Evolutionary conservation across 2,329 filamentous ascomycete species (phyloP).

Genomic region (Pezicula rhizophila): DNA sequence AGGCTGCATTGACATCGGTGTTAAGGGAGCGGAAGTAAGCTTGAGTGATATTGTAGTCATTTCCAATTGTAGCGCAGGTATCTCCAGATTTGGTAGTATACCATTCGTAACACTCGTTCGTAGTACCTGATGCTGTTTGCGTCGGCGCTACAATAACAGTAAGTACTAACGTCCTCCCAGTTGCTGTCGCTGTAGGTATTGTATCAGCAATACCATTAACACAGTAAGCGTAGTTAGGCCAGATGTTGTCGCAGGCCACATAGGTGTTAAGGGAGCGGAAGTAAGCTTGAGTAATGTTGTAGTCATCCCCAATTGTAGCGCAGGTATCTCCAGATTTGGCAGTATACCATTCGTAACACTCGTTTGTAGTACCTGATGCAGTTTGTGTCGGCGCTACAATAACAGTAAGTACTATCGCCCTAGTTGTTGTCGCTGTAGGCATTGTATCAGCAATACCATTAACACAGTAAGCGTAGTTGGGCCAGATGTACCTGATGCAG

Average conservation of each 20-base stretch:
- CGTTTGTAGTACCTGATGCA: not conserved
- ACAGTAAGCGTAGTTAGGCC: conserved; percentile 21
- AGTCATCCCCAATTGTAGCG: conserved; percentile 15
- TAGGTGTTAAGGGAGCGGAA: conserved; percentile 26
- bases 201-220: conserved; percentile 5
- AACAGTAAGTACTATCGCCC: not conserved
- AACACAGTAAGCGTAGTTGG: conserved; percentile 20
- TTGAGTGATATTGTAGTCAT: conserved; percentile 21
- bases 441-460: not conserved
- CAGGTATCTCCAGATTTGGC: conserved; percentile 15
- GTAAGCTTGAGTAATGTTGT: conserved; percentile 22
- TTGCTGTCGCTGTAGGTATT: not conserved
- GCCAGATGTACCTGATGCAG: conserved; percentile 20
- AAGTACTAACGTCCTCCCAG: not conserved
- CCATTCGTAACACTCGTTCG: not conserved
- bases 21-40: conserved; percentile 26
- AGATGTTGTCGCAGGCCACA: conserved; percentile 30
- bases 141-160: conserved; percentile 7
- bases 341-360: conserved; percentile 1
- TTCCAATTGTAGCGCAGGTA: conserved; percentile 21
- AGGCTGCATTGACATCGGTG: conserved; percentile 22
- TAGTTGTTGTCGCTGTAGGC: not conserved
- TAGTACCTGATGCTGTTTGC: not conserved
- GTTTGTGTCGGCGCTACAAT: conserved; percentile 7
- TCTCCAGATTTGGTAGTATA: not conserved